Conservation (phyloP, 257 asterid species). For the Verbena officinalis region DNA sequence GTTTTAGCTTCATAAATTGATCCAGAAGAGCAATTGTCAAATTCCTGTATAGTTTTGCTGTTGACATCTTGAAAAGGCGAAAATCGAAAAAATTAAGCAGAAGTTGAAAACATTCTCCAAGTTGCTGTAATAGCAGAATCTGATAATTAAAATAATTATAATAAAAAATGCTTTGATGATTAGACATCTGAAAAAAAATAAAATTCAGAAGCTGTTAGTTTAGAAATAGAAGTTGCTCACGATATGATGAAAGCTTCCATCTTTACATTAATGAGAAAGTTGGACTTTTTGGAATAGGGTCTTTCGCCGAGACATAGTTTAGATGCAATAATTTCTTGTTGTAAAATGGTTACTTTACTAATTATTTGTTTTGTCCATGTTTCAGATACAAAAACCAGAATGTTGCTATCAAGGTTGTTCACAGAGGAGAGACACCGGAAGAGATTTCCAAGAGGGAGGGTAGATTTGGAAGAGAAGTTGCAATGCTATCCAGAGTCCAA, state of each 20-base stretch:
- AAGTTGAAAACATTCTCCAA: too few species aligned
- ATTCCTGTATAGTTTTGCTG: neutral
- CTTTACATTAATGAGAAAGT: neutral
- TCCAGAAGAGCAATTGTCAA: neutral
- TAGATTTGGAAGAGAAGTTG: conserved; percentile 73
- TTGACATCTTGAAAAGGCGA: neutral
- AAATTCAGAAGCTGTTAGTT: too few species aligned
- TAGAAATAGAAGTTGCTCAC: neutral
- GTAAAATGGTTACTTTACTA: neutral
- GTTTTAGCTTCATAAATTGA: neutral
- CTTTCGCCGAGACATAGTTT: neutral
- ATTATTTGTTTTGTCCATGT: conserved; percentile 8
- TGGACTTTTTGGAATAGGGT: neutral
- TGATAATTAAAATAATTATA: too few species aligned
- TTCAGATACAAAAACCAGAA: conserved; percentile 80
- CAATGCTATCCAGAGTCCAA: conserved; percentile 80
- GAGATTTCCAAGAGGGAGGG: conserved; percentile 70
- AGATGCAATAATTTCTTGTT: neutral
- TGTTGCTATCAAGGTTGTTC: conserved; percentile 77
- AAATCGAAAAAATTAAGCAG: too few species aligned
- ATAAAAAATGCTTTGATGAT: too few species aligned
- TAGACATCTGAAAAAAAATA: too few species aligned
- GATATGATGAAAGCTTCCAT: neutral
- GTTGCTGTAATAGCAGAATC: too few species aligned
- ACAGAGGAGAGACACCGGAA: conserved; percentile 78